Evolutionary conservation across 1,139 yeast genomes (phyloP).

Genomic region (Kazachstania sp.): DNA sequence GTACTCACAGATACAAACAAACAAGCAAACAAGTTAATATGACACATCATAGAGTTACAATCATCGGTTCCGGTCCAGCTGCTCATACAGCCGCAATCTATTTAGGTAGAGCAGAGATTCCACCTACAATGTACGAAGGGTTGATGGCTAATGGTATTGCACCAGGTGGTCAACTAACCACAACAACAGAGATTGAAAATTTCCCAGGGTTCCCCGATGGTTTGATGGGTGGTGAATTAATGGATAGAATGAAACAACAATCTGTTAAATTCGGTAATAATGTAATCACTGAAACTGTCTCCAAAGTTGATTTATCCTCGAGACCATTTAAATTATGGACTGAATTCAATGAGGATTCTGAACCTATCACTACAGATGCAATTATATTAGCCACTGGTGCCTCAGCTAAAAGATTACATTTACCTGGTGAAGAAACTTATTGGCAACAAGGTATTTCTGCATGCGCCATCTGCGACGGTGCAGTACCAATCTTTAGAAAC

Average conservation of each 20-base stretch:
- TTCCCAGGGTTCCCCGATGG: slow-evolving; percentile 98
- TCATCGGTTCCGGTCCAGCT: slow-evolving; percentile 97
- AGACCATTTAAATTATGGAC: slow-evolving; percentile 96
- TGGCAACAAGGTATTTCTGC: slow-evolving; percentile 99
- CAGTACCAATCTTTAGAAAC: slow-evolving; percentile 96
- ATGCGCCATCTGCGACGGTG: slow-evolving; percentile 99
- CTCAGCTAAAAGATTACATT: slow-evolving; percentile 83
- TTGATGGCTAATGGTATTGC: slow-evolving; percentile 96
- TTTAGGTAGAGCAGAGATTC: slow-evolving; percentile 90
- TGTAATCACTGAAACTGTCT: slow-evolving; percentile 85
- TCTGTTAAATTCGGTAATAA: slow-evolving; percentile 83
- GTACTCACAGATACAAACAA: too few relatives aligned
- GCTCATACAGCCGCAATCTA: slow-evolving; percentile 99
- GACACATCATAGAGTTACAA: slow-evolving; percentile 84
- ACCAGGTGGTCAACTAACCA: slow-evolving; percentile 97
- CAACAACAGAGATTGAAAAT: slow-evolving; percentile 95
- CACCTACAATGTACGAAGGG: slow-evolving; percentile 91
- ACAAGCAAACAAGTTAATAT: too few relatives aligned
- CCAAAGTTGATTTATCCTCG: slow-evolving; percentile 78
- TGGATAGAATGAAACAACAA: slow-evolving; percentile 92
- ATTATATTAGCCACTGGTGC: slow-evolving; percentile 95
- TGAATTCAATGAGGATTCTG: slow-evolving; percentile 83
- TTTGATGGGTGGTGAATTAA: slow-evolving; percentile 75
- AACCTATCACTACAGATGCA: slow-evolving; percentile 87
- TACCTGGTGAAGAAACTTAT: slow-evolving; percentile 95